Conservation (phyloP, 441 rosid species). For the Gossypium lobatum region DNA sequence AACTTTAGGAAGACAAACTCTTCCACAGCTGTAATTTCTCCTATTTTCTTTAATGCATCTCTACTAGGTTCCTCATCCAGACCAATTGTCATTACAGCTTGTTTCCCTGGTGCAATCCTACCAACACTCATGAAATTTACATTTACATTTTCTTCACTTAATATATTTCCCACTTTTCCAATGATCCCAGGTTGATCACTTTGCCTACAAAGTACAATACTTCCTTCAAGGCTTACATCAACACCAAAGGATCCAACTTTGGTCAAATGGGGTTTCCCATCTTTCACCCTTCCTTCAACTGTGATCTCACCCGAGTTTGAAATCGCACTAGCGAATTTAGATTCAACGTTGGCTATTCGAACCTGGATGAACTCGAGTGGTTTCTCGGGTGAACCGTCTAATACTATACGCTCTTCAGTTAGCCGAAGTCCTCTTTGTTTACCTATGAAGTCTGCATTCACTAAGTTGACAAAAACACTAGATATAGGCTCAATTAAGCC, state of each 20-base stretch:
- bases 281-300: constrained; percentile 52
- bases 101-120: constrained; percentile 14
- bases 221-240: constrained; percentile 66
- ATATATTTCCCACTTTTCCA: constrained; percentile 46
- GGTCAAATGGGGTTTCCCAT: constrained; percentile 47
- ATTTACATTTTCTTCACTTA: constrained; percentile 51
- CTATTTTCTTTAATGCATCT: constrained; percentile 40
- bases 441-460: constrained; percentile 57
- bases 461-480: constrained; percentile 45
- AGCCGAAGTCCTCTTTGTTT: constrained; percentile 55
- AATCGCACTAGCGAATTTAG: constrained; percentile 55
- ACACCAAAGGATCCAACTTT: constrained; percentile 53
- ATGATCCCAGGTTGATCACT: constrained; percentile 63
- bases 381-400: constrained; percentile 45
- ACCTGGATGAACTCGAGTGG: constrained; percentile 51
- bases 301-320: constrained; percentile 36
- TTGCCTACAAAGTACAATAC: constrained; percentile 21
- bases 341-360: constrained; percentile 48
- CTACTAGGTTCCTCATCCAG: constrained; percentile 58
- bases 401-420: constrained; percentile 45
- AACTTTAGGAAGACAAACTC: constrained; percentile 51
- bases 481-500: constrained; percentile 61
- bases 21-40: constrained; percentile 42
- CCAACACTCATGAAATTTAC: constrained; percentile 22
- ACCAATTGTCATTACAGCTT: constrained; percentile 61